Evolutionary conservation across 805 yeast genomes (phyloP).

Genomic region (Priceomyces castillae): DNA sequence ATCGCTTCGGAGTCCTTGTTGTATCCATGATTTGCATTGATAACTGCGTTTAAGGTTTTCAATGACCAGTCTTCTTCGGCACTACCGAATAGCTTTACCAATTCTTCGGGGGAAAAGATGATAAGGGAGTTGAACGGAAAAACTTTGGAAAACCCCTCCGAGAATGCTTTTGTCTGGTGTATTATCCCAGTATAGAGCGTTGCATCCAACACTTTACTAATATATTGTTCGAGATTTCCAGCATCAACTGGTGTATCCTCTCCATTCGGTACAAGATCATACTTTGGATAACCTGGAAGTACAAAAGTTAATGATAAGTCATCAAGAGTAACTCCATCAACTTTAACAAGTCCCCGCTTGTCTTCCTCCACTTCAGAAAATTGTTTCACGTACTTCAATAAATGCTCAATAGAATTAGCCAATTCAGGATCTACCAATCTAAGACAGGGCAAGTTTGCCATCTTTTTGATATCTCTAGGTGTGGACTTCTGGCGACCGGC

Average conservation of each 20-base stretch:
- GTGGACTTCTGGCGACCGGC: slow-evolving; percentile 8
- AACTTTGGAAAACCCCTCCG: slow-evolving; percentile 76
- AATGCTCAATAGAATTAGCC: slow-evolving; percentile 53
- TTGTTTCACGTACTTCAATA: slow-evolving; percentile 42
- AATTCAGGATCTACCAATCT: slow-evolving; percentile 55
- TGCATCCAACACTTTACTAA: slow-evolving; percentile 54
- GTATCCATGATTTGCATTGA: slow-evolving; percentile 91
- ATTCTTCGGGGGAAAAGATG: slow-evolving; percentile 72
- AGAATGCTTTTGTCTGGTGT: slow-evolving; percentile 65
- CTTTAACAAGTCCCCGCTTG: slow-evolving; percentile 14
- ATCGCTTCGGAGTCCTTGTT: slow-evolving; percentile 65
- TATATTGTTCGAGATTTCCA: slow-evolving; percentile 56
- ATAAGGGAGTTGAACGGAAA: slow-evolving; percentile 74
- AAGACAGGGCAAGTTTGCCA: slow-evolving; percentile 38
- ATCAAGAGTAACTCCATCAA: slow-evolving; percentile 44
- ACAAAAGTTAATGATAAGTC: slow-evolving; percentile 63
- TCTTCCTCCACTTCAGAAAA: slow-evolving; percentile 14
- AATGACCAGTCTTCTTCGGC: slow-evolving; percentile 84
- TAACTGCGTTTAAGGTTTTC: slow-evolving; percentile 53
- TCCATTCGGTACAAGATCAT: slow-evolving; percentile 61
- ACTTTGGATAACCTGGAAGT: slow-evolving; percentile 71
- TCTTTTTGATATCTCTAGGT: slow-evolving; percentile 15
- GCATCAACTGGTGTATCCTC: slow-evolving; percentile 44
- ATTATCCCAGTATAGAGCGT: slow-evolving; percentile 62
- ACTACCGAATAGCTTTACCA: slow-evolving; percentile 69